A percentile compares a stretch with the other conserved stretches of the same genome.
Conservation (phyloP, 176 grass and related monocot species). For the Rhynchospora breviuscula region DNA sequence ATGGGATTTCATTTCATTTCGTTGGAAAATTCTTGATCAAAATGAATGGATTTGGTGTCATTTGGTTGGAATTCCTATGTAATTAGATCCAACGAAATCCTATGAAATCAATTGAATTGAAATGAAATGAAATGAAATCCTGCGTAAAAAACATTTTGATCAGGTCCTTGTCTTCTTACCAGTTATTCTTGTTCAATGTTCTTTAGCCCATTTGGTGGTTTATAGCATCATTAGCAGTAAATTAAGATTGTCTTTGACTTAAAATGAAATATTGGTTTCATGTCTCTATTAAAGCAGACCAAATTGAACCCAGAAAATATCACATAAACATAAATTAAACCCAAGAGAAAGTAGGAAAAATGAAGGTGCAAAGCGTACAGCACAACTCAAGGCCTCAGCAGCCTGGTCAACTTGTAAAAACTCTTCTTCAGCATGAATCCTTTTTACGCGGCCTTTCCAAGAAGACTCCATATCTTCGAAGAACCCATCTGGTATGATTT, state of each 20-base stretch:
- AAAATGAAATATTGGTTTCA: background rate
- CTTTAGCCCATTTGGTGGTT: background rate
- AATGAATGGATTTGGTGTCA: no score
- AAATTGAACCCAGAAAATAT: background rate
- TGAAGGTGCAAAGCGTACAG: constrained; percentile 38
- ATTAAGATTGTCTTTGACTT: background rate
- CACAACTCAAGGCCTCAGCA: constrained; percentile 56
- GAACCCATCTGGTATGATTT: constrained; percentile 71
- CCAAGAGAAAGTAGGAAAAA: background rate
- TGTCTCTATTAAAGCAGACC: background rate
- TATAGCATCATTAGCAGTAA: background rate
- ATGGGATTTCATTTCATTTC: no score
- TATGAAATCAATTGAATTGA: no score
- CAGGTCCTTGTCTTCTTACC: background rate
- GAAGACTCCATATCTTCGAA: constrained; percentile 93
- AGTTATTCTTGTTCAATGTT: background rate
- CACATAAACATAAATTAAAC: background rate
- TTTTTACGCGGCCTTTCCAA: constrained; percentile 94
- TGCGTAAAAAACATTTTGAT: no score
- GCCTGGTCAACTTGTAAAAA: constrained; percentile 68
- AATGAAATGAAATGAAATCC: no score
- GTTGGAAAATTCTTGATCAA: no score
- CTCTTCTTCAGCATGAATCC: constrained; percentile 75
- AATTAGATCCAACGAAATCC: no score
- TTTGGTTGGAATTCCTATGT: no score